Conservation (phyloP, 2,329 filamentous ascomycete genomes). For the Aspergillus quadricinctus region DNA sequence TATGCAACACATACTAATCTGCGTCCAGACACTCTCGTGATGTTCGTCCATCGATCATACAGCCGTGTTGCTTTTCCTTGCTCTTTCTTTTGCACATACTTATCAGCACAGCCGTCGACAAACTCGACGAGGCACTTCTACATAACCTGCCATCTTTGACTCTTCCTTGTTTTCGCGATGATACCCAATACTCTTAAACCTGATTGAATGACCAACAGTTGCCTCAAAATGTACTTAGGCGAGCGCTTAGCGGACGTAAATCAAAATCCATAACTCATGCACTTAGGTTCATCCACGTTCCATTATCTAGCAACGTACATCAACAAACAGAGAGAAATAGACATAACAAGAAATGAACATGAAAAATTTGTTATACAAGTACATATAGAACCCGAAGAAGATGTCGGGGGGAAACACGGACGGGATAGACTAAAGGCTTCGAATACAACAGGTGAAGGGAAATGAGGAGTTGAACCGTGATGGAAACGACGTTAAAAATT, state of each 20-base stretch:
- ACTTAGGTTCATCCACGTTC: conserved; percentile 19
- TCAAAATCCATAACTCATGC: neutral
- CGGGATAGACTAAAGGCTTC: conserved; percentile 11
- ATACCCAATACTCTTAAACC: conserved; percentile 1
- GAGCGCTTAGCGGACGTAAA: neutral
- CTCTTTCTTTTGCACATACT: neutral
- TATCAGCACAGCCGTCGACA: neutral
- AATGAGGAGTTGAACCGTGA: conserved; percentile 4
- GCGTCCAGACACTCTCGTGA: conserved; percentile 1
- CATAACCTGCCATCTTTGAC: neutral
- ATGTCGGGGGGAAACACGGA: conserved; percentile 13
- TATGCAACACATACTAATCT: neutral
- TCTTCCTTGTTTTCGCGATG: neutral
- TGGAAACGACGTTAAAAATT: conserved; percentile 7
- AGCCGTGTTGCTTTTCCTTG: neutral
- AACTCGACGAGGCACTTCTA: neutral
- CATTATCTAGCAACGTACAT: conserved; percentile 26
- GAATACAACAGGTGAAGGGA: conserved; percentile 10
- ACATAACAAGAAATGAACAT: conserved; percentile 13
- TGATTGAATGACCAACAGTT: neutral
- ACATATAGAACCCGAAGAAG: conserved; percentile 30
- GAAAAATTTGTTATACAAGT: conserved; percentile 30
- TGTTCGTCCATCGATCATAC: neutral
- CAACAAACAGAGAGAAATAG: conserved; percentile 13
- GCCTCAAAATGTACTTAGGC: neutral